Conservation (phyloP, 2,329 filamentous ascomycete species). For the Sphaerostilbella broomeana region DNA sequence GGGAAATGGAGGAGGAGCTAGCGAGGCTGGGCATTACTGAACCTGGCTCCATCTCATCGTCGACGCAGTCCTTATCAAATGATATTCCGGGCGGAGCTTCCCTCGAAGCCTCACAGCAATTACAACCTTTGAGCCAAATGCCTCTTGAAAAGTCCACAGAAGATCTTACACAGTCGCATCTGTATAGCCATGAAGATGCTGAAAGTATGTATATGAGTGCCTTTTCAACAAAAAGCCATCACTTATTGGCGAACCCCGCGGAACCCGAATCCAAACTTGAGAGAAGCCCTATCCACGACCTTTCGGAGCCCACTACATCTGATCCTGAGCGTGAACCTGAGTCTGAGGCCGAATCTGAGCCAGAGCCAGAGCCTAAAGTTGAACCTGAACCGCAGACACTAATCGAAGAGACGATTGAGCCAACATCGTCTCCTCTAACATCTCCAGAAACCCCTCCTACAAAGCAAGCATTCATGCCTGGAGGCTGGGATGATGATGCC, state of each 20-base stretch:
- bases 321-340: too few relatives aligned
- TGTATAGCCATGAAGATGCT: slow-evolving; percentile 74
- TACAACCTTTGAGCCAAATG: not conserved
- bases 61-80: slow-evolving; percentile 1
- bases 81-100: not conserved
- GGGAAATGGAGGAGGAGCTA: not conserved
- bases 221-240: slow-evolving; percentile 43
- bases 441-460: slow-evolving; percentile 7
- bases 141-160: slow-evolving; percentile 24
- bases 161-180: slow-evolving; percentile 56
- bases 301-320: too few relatives aligned
- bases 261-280: slow-evolving; percentile 3
- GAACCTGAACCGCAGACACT: not conserved
- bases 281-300: too few relatives aligned
- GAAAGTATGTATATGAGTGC: slow-evolving; percentile 84
- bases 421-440: not conserved
- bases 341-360: too few relatives aligned
- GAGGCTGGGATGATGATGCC: slow-evolving; percentile 39
- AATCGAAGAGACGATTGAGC: not conserved
- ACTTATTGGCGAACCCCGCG: slow-evolving; percentile 12
- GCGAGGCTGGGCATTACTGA: not conserved
- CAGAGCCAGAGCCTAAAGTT: not conserved
- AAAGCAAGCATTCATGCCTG: slow-evolving; percentile 38
- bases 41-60: not conserved
- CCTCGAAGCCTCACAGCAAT: not conserved